Conservation (phyloP, 2,329 filamentous ascomycete species). For the Akanthomyces lecanii region DNA sequence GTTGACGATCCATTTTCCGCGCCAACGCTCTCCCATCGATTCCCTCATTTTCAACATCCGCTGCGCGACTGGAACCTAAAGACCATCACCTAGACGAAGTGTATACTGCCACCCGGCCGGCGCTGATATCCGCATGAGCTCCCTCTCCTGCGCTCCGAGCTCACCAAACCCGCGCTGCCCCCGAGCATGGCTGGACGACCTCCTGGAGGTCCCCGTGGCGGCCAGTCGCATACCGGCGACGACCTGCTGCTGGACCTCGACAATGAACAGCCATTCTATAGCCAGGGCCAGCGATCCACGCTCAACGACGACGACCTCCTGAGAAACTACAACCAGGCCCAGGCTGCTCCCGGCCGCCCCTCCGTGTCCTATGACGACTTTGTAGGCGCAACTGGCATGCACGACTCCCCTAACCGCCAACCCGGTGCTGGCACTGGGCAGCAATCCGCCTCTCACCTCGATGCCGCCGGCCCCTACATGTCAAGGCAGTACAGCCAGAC, state of each 20-base stretch:
- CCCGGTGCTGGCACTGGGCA: conserved; percentile 4
- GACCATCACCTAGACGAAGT: not conserved
- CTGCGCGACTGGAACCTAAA: not conserved
- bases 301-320: conserved; percentile 77
- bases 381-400: conserved; percentile 59
- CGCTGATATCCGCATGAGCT: conserved; percentile 20
- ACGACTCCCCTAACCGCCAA: conserved; percentile 16
- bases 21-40: conserved; percentile 2
- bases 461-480: conserved; percentile 39
- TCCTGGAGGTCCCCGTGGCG: conserved; percentile 44
- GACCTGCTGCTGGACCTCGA: conserved; percentile 72
- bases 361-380: conserved; percentile 96
- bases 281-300: conserved; percentile 70
- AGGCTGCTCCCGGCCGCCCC: conserved; percentile 64
- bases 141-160: conserved; percentile 26
- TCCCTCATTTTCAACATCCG: not conserved
- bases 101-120: not conserved
- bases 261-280: conserved; percentile 67
- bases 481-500: conserved; percentile 64
- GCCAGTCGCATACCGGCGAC: conserved; percentile 42
- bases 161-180: conserved; percentile 33
- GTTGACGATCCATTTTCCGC: conserved; percentile 9
- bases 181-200: conserved; percentile 59
- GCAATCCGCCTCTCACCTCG: conserved; percentile 8
- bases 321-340: conserved; percentile 67